These are phyloP conservation scores for Paracorniculantispora psalliotae DNA, from an alignment of 2,329 filamentous ascomycete species.

Conservation along the genomic window DNA sequence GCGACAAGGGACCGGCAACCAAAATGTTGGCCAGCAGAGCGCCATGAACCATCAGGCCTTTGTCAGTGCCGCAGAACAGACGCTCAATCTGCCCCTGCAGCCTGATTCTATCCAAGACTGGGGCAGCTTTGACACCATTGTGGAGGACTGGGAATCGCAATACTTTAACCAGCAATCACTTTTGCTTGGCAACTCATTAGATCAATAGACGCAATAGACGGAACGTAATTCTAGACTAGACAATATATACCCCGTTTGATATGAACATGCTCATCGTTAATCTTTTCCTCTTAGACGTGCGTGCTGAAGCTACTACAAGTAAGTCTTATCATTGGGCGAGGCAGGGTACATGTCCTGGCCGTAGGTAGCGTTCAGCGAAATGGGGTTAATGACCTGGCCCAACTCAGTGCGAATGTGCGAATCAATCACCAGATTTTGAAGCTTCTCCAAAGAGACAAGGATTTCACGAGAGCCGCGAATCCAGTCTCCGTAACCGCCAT, in stretches of 20 bases:
- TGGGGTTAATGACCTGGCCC: conserved; percentile 39
- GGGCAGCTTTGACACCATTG: conserved; percentile 11
- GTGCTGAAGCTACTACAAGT: neutral
- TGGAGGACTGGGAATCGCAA: conserved; percentile 12
- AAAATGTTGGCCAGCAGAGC: neutral
- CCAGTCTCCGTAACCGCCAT: conserved; percentile 57
- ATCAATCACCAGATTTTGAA: conserved; percentile 39
- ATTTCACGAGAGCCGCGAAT: conserved; percentile 45
- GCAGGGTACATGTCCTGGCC: conserved; percentile 45
- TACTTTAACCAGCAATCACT: conserved; percentile 13
- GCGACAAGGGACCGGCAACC: neutral
- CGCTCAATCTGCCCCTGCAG: conserved; percentile 8
- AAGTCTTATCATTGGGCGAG: conserved; percentile 27
- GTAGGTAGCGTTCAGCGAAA: conserved; percentile 52
- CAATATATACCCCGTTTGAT: neutral
- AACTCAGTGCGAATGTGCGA: conserved; percentile 56
- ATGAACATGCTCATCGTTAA: neutral
- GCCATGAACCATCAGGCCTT: neutral
- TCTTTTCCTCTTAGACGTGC: neutral
- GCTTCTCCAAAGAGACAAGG: conserved; percentile 26
- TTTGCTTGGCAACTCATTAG: conserved; percentile 4
- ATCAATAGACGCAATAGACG: neutral
- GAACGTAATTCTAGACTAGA: neutral
- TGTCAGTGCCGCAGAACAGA: neutral
- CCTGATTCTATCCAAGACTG: conserved; percentile 3